These are phyloP conservation scores for Chernovozyma sophiae-reginae DNA, from an alignment of 1,139 yeast species.

Conservation along the genomic window DNA sequence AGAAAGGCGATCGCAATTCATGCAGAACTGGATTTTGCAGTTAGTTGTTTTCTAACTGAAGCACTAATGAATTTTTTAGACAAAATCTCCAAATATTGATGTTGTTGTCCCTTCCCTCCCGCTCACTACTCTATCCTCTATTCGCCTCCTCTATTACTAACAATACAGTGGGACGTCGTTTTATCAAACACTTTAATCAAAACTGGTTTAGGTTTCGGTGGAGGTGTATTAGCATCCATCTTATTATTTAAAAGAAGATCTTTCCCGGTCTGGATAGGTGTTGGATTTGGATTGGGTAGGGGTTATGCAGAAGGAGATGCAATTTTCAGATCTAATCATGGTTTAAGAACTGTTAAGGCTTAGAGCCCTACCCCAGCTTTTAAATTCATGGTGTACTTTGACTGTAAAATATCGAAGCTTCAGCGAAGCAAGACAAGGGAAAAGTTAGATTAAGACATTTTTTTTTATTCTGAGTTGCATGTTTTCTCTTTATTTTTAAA, in stretches of 20 bases:
- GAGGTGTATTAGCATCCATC: conserved; percentile 93
- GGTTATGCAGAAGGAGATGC: conserved; percentile 98
- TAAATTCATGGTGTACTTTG: neutral
- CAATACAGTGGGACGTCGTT: conserved; percentile 86
- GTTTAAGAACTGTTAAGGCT: conserved; percentile 68
- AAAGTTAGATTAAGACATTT: neutral
- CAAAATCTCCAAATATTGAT: no score
- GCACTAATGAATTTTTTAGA: no score
- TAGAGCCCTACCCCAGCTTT: conserved; percentile 20
- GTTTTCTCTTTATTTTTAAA: neutral
- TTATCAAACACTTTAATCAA: conserved; percentile 91
- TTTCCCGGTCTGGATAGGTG: conserved; percentile 95
- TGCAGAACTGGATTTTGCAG: no score
- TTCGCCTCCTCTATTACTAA: no score
- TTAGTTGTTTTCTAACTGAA: no score
- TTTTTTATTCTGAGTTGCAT: neutral
- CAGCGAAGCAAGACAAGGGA: neutral
- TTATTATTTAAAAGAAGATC: conserved; percentile 88
- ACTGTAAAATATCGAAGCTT: conserved; percentile 1
- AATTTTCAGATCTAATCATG: conserved; percentile 78
- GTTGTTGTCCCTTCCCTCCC: no score
- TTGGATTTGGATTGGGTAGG: conserved; percentile 96
- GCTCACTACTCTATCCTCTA: no score
- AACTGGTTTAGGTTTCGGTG: conserved; percentile 97
- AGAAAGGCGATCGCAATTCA: no score